Conservation (phyloP, 495 filamentous ascomycete species). For the Hypoxylon perforatum region DNA sequence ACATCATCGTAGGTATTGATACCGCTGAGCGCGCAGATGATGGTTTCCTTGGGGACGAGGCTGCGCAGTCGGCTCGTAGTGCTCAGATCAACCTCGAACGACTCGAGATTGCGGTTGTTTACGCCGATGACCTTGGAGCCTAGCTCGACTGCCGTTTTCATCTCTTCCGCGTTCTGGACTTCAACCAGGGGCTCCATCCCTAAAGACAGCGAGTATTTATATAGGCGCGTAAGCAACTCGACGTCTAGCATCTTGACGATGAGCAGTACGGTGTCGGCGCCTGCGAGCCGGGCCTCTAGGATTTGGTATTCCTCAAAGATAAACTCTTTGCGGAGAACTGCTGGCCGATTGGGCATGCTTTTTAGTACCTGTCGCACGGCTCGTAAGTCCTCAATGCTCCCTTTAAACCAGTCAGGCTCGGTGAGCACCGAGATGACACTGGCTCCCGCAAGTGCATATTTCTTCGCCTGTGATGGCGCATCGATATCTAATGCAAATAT, state of each 20-base stretch:
- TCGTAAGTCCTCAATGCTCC: constrained; percentile 92
- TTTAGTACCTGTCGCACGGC: constrained; percentile 87
- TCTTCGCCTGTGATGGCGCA: constrained; percentile 88
- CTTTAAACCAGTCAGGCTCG: constrained; percentile 99
- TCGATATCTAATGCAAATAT: constrained; percentile 88
- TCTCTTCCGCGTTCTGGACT: constrained; percentile 93
- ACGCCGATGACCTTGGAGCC: constrained; percentile 97
- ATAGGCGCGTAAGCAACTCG: constrained; percentile 79
- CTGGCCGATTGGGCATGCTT: constrained; percentile 90
- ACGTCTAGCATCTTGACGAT: constrained; percentile 98
- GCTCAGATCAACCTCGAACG: constrained; percentile 94
- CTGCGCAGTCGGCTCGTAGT: constrained; percentile 92
- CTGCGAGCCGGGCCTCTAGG: constrained; percentile 90
- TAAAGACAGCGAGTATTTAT: constrained; percentile 85
- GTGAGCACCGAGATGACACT: constrained; percentile 98
- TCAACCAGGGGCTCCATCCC: constrained; percentile 99
- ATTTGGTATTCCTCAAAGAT: constrained; percentile 99
- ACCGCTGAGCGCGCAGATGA: constrained; percentile 93
- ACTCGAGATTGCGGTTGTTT: constrained; percentile 96
- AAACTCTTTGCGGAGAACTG: constrained; percentile 94
- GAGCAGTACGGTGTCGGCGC: constrained; percentile 92
- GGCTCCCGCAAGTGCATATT: constrained; percentile 92
- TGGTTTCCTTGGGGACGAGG: constrained; percentile 84
- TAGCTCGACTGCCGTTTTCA: constrained; percentile 84
- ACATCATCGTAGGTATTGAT: constrained; percentile 94